phyloP scores from a whole-genome alignment of 2,329 filamentous ascomycete species.

The Phoma sp. region DNA sequence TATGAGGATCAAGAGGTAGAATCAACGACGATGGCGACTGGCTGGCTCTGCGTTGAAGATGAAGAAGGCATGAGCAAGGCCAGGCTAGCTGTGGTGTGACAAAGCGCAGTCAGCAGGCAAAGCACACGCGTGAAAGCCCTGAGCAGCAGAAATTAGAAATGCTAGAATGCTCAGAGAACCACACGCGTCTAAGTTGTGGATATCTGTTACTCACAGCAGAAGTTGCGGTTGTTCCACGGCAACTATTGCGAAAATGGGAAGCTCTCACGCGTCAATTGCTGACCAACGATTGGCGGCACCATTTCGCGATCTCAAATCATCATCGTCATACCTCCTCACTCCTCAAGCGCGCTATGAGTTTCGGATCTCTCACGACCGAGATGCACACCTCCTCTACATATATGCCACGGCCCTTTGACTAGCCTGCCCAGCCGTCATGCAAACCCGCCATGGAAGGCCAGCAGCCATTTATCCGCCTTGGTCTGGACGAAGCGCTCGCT shows the following conservation, averaged over 20 bases:
- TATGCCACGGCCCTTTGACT: slow-evolving; percentile 23
- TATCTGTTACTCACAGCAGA: not conserved
- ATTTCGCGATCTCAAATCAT: slow-evolving; percentile 2
- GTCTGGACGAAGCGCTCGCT: slow-evolving; percentile 20
- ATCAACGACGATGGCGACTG: too few relatives aligned
- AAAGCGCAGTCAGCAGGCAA: not conserved
- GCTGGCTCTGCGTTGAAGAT: too few relatives aligned
- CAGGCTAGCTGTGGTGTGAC: not conserved
- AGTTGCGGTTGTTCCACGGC: too few relatives aligned
- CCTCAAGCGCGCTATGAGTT: slow-evolving; percentile 9
- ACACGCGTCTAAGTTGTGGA: slow-evolving; percentile 5
- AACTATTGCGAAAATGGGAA: not conserved
- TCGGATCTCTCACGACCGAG: slow-evolving; percentile 5
- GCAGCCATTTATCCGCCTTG: slow-evolving; percentile 22
- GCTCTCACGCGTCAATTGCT: slow-evolving; percentile 18
- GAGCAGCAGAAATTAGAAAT: too few relatives aligned
- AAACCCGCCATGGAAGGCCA: slow-evolving; percentile 25
- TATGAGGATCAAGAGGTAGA: too few relatives aligned
- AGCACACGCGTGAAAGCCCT: not conserved
- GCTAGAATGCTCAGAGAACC: not conserved
- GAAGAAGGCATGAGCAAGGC: not conserved
- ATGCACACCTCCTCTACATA: slow-evolving; percentile 14
- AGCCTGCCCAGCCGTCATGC: slow-evolving; percentile 11
- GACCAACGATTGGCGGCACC: slow-evolving; percentile 11
- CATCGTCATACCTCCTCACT: slow-evolving; percentile 21